Conservation (phyloP, 1,139 yeast genomes). For the Groenewaldozyma auringiensis region DNA sequence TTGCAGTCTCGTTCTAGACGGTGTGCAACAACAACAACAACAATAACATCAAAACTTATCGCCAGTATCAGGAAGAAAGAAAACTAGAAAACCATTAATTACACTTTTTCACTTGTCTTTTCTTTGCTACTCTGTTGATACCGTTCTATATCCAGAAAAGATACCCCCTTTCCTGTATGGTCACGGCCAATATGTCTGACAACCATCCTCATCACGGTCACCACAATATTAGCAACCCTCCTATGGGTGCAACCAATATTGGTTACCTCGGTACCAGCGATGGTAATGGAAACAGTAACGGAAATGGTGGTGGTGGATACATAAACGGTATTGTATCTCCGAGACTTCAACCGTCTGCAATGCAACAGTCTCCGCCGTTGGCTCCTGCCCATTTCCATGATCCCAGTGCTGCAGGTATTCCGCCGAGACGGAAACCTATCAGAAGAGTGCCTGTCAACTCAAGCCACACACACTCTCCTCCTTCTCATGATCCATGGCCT, state of each 20-base stretch:
- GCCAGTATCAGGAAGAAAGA: too few relatives aligned
- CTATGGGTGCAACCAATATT: too few relatives aligned
- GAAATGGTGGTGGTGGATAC: background rate
- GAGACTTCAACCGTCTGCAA: background rate
- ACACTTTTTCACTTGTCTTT: too few relatives aligned
- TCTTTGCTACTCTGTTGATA: too few relatives aligned
- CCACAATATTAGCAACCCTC: too few relatives aligned
- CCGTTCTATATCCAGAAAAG: too few relatives aligned
- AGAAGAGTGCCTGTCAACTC: background rate
- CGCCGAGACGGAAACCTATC: background rate
- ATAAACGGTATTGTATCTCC: background rate
- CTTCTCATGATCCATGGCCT: background rate
- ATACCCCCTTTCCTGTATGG: too few relatives aligned
- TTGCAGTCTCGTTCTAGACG: background rate
- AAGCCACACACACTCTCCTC: background rate
- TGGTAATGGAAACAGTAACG: background rate
- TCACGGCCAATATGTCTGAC: background rate
- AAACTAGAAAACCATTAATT: too few relatives aligned
- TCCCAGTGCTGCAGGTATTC: background rate
- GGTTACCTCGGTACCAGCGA: too few relatives aligned
- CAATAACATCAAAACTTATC: too few relatives aligned
- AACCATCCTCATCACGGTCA: background rate
- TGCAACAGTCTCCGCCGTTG: background rate
- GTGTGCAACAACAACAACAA: background rate
- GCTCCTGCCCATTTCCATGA: background rate